Conservation (phyloP, 1,139 yeast genomes). For the Yamadazyma kanchanaburiensis region DNA sequence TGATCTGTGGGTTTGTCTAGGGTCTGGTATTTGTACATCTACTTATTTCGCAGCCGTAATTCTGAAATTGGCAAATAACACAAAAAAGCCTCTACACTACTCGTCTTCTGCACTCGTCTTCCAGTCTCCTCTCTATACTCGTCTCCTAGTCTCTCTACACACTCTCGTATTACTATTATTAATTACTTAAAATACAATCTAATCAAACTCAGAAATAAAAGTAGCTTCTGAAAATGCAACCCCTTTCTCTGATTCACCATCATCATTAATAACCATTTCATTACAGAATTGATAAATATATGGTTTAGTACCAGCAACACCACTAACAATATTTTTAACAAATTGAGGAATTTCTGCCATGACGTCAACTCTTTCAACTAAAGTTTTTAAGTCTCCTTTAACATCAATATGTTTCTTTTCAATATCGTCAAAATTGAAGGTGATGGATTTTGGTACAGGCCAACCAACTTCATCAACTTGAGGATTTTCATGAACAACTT, state of each 20-base stretch:
- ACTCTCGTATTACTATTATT: too few species aligned
- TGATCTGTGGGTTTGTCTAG: too few species aligned
- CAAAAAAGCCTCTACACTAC: too few species aligned
- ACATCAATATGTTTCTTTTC: constrained; percentile 34
- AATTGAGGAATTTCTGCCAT: constrained; percentile 96
- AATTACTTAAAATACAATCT: too few species aligned
- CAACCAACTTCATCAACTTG: constrained; percentile 80
- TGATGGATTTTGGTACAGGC: constrained; percentile 76
- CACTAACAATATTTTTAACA: constrained; percentile 88
- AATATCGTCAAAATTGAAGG: constrained; percentile 41
- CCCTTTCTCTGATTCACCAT: constrained; percentile 51
- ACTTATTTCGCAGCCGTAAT: too few species aligned
- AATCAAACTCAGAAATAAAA: constrained; percentile 50
- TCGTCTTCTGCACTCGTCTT: too few species aligned
- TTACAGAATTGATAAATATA: constrained; percentile 89
- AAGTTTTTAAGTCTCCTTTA: constrained; percentile 50
- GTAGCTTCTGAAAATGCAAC: constrained; percentile 81
- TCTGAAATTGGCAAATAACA: too few species aligned
- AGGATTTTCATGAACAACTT: constrained; percentile 58
- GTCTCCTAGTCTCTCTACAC: too few species aligned
- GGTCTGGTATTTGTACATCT: too few species aligned
- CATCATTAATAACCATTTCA: constrained; percentile 39
- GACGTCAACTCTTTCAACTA: constrained; percentile 91
- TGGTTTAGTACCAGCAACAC: constrained; percentile 94
- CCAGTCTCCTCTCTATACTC: too few species aligned